Evolutionary conservation across 176 grass and related monocot species (phyloP), one percentile per base, ranked within the genome.

Genomic region (Echinochloa phyllopogon): DNA sequence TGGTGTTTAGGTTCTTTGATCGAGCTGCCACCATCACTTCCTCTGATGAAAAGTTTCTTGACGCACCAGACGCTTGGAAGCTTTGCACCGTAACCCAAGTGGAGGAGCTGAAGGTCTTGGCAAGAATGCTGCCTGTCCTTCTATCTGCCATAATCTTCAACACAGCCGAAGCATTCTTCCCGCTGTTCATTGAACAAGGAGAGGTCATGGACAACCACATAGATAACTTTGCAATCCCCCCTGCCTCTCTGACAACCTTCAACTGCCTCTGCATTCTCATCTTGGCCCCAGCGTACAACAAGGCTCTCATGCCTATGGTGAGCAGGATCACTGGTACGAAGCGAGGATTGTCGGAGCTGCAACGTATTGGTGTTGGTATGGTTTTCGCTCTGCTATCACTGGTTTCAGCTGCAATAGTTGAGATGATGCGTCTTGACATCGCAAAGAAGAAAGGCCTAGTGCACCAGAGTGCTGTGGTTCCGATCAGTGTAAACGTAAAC

Each of bases 61-160:
- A 18, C 17, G 5, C 8, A 4, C 14, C 33, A 45, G 70, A 72
- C 43, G 72, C 76, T 7, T 87, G 88, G 88, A 81, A 77, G 68
- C 40, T 88, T 6, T 93, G 91, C 60, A 83, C 85, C 0, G 72
- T 93, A 25, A 79, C 91, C 2, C 91, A 93, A 23, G 91, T 90
- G 3, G 91, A 93, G 64, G 91, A 93, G 64, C 58, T 93, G 42
- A 93, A 90, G 77, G 88, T 88, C 24, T 8, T 85, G 39, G 23
- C 24, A 29, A 67, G 83, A 21, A 77, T 85, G 38, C 12, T 77
- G 17, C 83, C 83, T 42, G 23, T 84, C 60, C 23, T 84, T 27
- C 47, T 76, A 10, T 42, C 72, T 3, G 72, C 10, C 36, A 36
- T 84, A 43, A 29, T 84, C 47, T 84, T 84, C 37, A 65, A 84